Conservation (phyloP, 768 basidiomycete species). For the Podaxis sp. region DNA sequence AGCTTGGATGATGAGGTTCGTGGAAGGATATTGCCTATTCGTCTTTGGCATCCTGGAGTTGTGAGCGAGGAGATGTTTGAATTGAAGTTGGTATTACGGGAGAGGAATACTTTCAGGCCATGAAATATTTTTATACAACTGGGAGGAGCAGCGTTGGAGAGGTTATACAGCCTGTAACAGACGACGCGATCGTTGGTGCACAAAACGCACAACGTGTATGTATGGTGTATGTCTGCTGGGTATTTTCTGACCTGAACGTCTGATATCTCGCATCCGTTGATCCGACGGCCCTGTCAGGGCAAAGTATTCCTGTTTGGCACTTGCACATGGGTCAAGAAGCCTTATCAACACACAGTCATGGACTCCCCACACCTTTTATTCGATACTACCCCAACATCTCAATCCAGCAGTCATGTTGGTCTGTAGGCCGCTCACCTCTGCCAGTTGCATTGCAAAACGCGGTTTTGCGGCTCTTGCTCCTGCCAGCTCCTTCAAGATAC, state of each 20-base stretch:
- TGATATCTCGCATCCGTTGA: background rate
- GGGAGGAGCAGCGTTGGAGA: background rate
- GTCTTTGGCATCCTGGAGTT: conserved; percentile 6
- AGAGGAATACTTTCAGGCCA: conserved; percentile 12
- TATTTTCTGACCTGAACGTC: background rate
- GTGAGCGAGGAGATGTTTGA: background rate
- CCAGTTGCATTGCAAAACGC: conserved; percentile 18
- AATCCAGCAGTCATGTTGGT: conserved; percentile 20
- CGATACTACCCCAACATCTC: background rate
- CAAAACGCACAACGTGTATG: conserved; percentile 5
- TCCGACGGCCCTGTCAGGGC: background rate
- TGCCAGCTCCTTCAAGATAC: conserved; percentile 50
- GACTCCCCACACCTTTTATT: background rate
- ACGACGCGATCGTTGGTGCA: background rate
- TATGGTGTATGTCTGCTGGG: conserved; percentile 6
- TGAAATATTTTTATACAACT: conserved; percentile 15
- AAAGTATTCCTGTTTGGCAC: background rate
- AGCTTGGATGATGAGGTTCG: background rate
- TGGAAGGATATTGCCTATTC: conserved; percentile 8
- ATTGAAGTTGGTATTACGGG: background rate
- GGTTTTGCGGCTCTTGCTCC: conserved; percentile 23
- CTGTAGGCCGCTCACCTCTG: conserved; percentile 16
- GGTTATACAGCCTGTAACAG: background rate
- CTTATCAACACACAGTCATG: background rate
- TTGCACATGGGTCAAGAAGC: background rate